A percentile compares a stretch with the other conserved stretches of the same genome.
Conservation (phyloP, 2,329 filamentous ascomycete species). For the Tricladium varicosporioides region DNA sequence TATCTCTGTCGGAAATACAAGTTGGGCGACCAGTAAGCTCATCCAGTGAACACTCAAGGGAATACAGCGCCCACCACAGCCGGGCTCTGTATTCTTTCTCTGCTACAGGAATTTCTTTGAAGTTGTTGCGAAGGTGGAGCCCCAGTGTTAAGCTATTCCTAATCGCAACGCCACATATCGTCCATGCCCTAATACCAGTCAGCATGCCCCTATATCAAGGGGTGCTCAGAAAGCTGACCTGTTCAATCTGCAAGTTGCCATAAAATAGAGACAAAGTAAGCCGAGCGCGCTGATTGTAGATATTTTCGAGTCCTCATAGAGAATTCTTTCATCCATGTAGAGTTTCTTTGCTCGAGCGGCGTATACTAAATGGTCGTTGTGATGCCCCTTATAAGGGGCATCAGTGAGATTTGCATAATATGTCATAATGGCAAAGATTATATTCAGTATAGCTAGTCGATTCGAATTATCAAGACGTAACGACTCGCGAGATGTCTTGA, state of each 20-base stretch:
- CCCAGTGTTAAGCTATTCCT: slow-evolving; percentile 25
- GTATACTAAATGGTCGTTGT: slow-evolving; percentile 24
- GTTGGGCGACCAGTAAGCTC: slow-evolving; percentile 28
- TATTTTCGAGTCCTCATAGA: slow-evolving; percentile 24
- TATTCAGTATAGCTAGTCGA: slow-evolving; percentile 26
- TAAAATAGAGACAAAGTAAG: slow-evolving; percentile 26
- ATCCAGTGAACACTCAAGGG: slow-evolving; percentile 24
- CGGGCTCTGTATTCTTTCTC: slow-evolving; percentile 28
- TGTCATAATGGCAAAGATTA: slow-evolving; percentile 25
- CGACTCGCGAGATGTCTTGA: slow-evolving; percentile 7
- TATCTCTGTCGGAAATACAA: slow-evolving; percentile 27
- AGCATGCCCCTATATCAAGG: not conserved
- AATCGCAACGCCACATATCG: slow-evolving; percentile 26
- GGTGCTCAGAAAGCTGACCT: slow-evolving; percentile 15
- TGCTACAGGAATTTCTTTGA: slow-evolving; percentile 16
- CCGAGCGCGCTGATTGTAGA: slow-evolving; percentile 19
- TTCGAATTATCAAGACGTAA: slow-evolving; percentile 12
- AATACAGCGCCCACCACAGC: slow-evolving; percentile 30
- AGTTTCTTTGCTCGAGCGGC: slow-evolving; percentile 23
- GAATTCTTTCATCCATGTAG: slow-evolving; percentile 15
- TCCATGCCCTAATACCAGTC: slow-evolving; percentile 23
- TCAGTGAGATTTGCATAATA: slow-evolving; percentile 21
- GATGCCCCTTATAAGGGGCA: slow-evolving; percentile 3
- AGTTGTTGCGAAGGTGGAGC: slow-evolving; percentile 25
- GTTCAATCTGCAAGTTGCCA: slow-evolving; percentile 24